These are phyloP conservation scores for Colletotrichum agaves DNA, from an alignment of 2,329 filamentous ascomycete genomes.

Conservation along the genomic window DNA sequence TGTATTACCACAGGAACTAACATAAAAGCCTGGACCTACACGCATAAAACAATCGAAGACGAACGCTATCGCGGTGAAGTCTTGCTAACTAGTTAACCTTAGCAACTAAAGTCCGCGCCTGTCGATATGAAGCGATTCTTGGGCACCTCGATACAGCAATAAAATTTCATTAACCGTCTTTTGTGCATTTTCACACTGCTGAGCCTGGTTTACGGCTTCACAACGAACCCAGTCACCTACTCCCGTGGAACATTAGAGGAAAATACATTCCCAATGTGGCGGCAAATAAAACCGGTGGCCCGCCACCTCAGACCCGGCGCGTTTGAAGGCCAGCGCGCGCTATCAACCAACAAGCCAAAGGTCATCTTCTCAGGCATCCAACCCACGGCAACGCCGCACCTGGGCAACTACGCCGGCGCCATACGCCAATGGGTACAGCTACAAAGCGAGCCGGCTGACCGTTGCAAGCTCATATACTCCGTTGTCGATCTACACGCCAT, in stretches of 20 bases:
- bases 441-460: conserved; percentile 70
- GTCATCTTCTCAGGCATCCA: conserved; percentile 96
- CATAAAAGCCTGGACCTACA: too few species aligned
- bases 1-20: background rate
- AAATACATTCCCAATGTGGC: conserved; percentile 20
- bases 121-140: background rate
- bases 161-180: background rate
- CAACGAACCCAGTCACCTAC: too few species aligned
- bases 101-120: too few species aligned
- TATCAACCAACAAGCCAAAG: conserved; percentile 39
- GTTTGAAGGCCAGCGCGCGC: conserved; percentile 3
- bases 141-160: background rate
- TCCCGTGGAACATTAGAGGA: background rate
- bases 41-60: too few species aligned
- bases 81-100: too few species aligned
- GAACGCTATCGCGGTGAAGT: too few species aligned
- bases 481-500: conserved; percentile 96
- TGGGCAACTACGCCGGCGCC: conserved; percentile 95
- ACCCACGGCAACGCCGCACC: conserved; percentile 91
- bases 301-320: background rate
- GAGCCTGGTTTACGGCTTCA: too few species aligned
- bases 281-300: background rate
- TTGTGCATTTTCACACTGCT: too few species aligned
- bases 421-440: conserved; percentile 86
- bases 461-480: conserved; percentile 79